Evolutionary conservation across 2,329 filamentous ascomycete species (phyloP).

Genomic region (Aspergillus melleus): DNA sequence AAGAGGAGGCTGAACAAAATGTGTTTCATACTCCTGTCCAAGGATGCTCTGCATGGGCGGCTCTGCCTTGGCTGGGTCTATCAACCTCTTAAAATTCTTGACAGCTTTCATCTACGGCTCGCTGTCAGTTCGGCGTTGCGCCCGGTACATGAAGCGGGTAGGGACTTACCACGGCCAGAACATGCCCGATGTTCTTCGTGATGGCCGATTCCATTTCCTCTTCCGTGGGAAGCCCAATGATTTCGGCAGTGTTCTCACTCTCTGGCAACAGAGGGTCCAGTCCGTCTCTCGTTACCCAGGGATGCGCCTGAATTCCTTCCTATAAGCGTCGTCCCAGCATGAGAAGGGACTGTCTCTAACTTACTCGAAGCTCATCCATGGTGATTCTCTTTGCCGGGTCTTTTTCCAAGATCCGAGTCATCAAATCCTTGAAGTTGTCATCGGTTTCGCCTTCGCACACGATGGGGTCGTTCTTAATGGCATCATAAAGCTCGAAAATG

Average conservation of each 20-base stretch:
- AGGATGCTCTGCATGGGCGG: slow-evolving; percentile 59
- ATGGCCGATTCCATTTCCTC: slow-evolving; percentile 89
- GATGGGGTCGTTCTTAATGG: slow-evolving; percentile 72
- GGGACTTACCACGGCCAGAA: slow-evolving; percentile 71
- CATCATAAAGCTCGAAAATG: slow-evolving; percentile 84
- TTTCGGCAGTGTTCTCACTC: slow-evolving; percentile 81
- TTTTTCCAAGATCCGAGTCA: slow-evolving; percentile 75
- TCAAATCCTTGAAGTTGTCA: slow-evolving; percentile 70
- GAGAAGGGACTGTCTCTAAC: slow-evolving; percentile 31
- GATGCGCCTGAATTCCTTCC: slow-evolving; percentile 65
- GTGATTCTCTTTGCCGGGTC: slow-evolving; percentile 78
- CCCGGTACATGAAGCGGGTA: background rate
- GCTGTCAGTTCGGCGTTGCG: slow-evolving; percentile 4
- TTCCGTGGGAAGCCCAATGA: slow-evolving; percentile 81
- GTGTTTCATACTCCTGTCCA: slow-evolving; percentile 53
- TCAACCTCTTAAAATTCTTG: slow-evolving; percentile 77
- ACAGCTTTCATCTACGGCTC: slow-evolving; percentile 77
- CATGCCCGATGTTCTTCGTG: slow-evolving; percentile 81
- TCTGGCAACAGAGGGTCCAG: slow-evolving; percentile 74
- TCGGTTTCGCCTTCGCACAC: slow-evolving; percentile 64
- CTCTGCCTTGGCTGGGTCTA: slow-evolving; percentile 57
- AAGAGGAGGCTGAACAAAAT: slow-evolving; percentile 59
- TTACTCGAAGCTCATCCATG: slow-evolving; percentile 78
- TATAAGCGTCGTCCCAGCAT: slow-evolving; percentile 2
- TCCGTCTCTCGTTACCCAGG: slow-evolving; percentile 86